Evolutionary conservation across 176 grass and related monocot genomes (phyloP).

Genomic region (Rhynchospora breviuscula): DNA sequence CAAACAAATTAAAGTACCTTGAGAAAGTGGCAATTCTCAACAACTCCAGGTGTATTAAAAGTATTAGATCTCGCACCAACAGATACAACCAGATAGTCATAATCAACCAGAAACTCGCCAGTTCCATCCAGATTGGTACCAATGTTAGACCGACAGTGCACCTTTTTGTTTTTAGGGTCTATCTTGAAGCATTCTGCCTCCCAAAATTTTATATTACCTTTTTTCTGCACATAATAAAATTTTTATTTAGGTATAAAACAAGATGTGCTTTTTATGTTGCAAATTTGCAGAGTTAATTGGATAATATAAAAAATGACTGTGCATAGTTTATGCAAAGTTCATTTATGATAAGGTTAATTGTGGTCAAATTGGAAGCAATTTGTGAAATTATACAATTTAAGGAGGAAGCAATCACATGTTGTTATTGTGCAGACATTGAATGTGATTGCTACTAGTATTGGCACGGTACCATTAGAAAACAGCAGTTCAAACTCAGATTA

Average conservation of each 20-base stretch:
- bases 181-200: slow-evolving; percentile 95
- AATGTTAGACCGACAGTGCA: slow-evolving; percentile 62
- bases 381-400: not conserved
- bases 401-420: not conserved
- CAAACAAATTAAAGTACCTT: slow-evolving; percentile 49
- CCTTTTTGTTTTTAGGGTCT: slow-evolving; percentile 61
- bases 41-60: slow-evolving; percentile 89
- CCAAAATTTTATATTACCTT: slow-evolving; percentile 80
- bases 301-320: not conserved
- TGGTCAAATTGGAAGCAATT: not conserved
- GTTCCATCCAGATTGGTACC: slow-evolving; percentile 82
- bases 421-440: not conserved
- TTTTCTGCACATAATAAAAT: slow-evolving; percentile 49
- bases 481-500: not conserved
- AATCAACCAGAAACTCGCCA: slow-evolving; percentile 77
- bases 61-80: slow-evolving; percentile 80
- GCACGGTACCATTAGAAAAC: not conserved
- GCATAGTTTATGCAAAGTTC: not conserved
- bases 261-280: not conserved
- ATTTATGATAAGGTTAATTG: not conserved
- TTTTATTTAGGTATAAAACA: not conserved
- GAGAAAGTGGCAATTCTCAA: slow-evolving; percentile 84
- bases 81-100: slow-evolving; percentile 78
- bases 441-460: not conserved
- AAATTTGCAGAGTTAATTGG: not conserved